Base-by-base conservation (phyloP, 2,329 filamentous ascomycete genomes). In the Penicillium sp. region DNA sequence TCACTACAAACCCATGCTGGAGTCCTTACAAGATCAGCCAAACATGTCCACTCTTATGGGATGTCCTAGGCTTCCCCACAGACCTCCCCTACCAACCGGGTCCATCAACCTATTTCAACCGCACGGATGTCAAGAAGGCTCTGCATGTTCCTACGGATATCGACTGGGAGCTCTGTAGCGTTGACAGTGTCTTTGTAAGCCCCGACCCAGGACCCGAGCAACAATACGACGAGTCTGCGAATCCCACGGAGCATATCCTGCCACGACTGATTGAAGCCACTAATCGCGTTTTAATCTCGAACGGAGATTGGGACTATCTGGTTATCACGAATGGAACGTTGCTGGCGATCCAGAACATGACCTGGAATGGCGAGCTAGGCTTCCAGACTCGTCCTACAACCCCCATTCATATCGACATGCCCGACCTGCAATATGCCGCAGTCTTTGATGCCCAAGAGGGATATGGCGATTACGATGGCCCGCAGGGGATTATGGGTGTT, bases 321-420 rank as follows among this genome's bases (percentile, higher is more conserved):
- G 81, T 91, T 19, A 78, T 88, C 21, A 81, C 82, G 66, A 89
- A 89, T 71, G 89, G 89, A 15, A 90, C 89, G 0, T 78, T 93
- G 2, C 77, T 93, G 9, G 81, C 83, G 2, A 87, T 93, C 62
- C 90, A 94, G 71, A 93, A 93, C 77, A 91, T 93, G 86, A 93
- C 89, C 0, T 93, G 87, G 86, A 85, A 86, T 58, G 89, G 89
- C 9, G 72, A 82, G 55, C 83, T 89, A 45, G 90, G 90, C 0
- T 93, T 94, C 80, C 84, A 87, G 67, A 70, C 73, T 1, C 74
- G 76, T 3, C 90, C 90, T 85, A 90, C 67, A 86, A 69, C 60
- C 3, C 70, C 69, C 0, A 70, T 75, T 54, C 52, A 70, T 42
- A 71, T 75, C 56, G 55, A 64, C 17, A 61, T 73, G 9, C 65